A percentile compares a stretch with the other conserved stretches of the same genome.
Conservation (phyloP, 2,329 filamentous ascomycete genomes). For the Chaetomiaceae sp. region DNA sequence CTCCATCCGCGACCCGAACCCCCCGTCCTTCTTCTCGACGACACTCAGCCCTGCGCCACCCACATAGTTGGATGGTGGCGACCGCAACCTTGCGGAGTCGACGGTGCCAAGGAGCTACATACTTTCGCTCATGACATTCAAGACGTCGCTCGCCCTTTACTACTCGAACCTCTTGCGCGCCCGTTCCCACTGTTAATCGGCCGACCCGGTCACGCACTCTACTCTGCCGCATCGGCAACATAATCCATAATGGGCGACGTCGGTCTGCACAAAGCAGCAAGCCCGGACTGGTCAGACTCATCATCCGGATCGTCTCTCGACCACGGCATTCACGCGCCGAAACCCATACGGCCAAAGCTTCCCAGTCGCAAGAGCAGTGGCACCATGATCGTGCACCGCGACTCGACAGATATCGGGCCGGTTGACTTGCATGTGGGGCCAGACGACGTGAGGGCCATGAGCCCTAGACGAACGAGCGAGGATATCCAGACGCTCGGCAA, state of each 20-base stretch:
- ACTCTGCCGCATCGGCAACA: not conserved
- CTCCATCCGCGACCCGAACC: constrained; percentile 3
- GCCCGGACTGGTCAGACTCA: constrained; percentile 32
- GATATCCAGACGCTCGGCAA: constrained; percentile 84
- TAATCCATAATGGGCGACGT: constrained; percentile 23
- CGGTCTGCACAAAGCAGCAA: constrained; percentile 17
- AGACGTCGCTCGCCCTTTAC: constrained; percentile 6
- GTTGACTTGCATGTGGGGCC: constrained; percentile 73
- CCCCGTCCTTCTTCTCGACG: not conserved
- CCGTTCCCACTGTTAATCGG: constrained; percentile 6
- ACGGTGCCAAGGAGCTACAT: constrained; percentile 13
- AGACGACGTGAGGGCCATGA: constrained; percentile 91
- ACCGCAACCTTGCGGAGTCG: constrained; percentile 11
- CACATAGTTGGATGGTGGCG: constrained; percentile 18
- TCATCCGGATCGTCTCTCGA: constrained; percentile 33
- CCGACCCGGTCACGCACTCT: not conserved
- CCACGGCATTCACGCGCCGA: constrained; percentile 45
- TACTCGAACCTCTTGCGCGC: not conserved
- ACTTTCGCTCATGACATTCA: constrained; percentile 12
- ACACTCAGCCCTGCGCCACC: constrained; percentile 13
- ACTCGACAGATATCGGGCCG: constrained; percentile 67
- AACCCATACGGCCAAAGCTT: constrained; percentile 60
- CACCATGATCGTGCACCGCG: constrained; percentile 75
- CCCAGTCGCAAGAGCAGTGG: constrained; percentile 74
- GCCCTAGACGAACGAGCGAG: constrained; percentile 81